Evolutionary conservation across 257 asterid species (phyloP), one percentile per base, ranked within the genome.

Genomic region (Solanum medicagineum): DNA sequence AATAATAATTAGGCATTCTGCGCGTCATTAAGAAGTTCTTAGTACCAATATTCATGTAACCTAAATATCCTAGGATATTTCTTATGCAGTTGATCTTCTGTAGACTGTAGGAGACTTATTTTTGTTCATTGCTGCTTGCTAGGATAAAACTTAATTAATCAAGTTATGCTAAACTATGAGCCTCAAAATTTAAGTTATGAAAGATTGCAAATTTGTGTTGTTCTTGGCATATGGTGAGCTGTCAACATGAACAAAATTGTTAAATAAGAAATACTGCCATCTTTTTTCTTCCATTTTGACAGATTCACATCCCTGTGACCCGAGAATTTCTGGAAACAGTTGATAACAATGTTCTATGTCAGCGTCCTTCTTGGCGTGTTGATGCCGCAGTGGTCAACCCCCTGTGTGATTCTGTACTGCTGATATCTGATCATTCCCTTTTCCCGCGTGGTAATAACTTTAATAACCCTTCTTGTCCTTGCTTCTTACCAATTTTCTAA

Each of bases 301-400:
- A 96, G 99, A 93, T 88, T 84, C 91, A 86, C 71, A 85, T 97
- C 84, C 89, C 20, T 40, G 99, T 92, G 84, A 92, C 98, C 51
- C 91, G 90, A 89, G 94, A 95, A 74, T 97, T 97, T 90, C 90
- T 97, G 90, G 98, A 93, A 93, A 95, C 95, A 80, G 91, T 97
- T 87, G 98, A 94, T 85, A 88, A 80, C 56, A 94, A 93, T 84
- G 98, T 94, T 90, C 92, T 88, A 81, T 59, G 83, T 85, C 90
- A 92, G 89, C 99, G 98, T 71, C 99, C 99, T 86, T 84, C 97
- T 81, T 92, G 94, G 94, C 93, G 99, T 79, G 95, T 94, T 83
- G 93, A 92, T 89, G 98, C 97, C 83, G 94, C 98, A 81, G 92
- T 89, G 88, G 92, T 97, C 89, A 92, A 95, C 85, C 91, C 91